phyloP scores from a whole-genome alignment of 768 basidiomycete species.

The Imleria badia region DNA sequence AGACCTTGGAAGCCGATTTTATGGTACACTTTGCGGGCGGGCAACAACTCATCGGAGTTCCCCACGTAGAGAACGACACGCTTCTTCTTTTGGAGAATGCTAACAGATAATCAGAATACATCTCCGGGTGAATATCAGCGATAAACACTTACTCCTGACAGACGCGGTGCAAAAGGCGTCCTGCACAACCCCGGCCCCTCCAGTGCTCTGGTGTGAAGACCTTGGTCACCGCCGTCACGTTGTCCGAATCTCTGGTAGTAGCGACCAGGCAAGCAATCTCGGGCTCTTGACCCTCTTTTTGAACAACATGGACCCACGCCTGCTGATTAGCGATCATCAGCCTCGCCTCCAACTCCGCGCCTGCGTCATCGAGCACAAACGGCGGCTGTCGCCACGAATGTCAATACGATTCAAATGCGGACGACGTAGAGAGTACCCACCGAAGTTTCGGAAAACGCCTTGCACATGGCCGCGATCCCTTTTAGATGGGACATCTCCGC shows the following conservation, averaged over 20 bases:
- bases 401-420: not conserved
- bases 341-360: slow-evolving; percentile 51
- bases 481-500: slow-evolving; percentile 33
- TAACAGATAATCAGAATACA: slow-evolving; percentile 12
- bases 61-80: slow-evolving; percentile 61
- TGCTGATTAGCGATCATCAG: slow-evolving; percentile 45
- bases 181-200: slow-evolving; percentile 57
- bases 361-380: slow-evolving; percentile 44
- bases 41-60: slow-evolving; percentile 11
- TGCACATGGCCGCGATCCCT: slow-evolving; percentile 46
- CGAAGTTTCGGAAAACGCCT: slow-evolving; percentile 57
- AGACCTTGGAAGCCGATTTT: slow-evolving; percentile 26
- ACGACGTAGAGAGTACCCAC: slow-evolving; percentile 37
- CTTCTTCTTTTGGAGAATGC: slow-evolving; percentile 37
- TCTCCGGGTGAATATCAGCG: not conserved
- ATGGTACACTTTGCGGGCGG: slow-evolving; percentile 23
- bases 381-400: slow-evolving; percentile 43
- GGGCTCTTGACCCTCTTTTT: slow-evolving; percentile 13
- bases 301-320: slow-evolving; percentile 60
- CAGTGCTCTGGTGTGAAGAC: slow-evolving; percentile 60
- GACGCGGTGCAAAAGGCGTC: slow-evolving; percentile 57
- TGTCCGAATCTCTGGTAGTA: slow-evolving; percentile 58
- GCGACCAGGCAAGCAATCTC: slow-evolving; percentile 68
- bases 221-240: slow-evolving; percentile 67
- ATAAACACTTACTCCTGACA: slow-evolving; percentile 46